A percentile compares a stretch with the other conserved stretches of the same genome.
Conservation (phyloP, 176 grass and related monocot species). For the Puccinellia tenuiflora region DNA sequence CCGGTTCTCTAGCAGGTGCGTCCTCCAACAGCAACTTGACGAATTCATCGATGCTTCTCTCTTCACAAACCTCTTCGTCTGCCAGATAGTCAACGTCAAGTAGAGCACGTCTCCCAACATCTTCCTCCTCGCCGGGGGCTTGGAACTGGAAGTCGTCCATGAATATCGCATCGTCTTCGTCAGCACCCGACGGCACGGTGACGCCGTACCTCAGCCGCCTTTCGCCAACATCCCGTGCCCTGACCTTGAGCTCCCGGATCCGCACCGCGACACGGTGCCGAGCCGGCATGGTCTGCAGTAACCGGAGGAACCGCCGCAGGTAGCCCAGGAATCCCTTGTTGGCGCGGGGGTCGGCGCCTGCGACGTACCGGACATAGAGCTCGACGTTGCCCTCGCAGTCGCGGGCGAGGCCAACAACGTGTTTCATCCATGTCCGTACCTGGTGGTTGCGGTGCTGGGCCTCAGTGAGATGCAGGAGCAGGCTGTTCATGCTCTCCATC, state of each 20-base stretch:
- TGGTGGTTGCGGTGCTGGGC: not conserved
- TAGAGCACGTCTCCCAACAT: not conserved
- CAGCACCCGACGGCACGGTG: not conserved
- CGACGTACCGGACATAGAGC: not conserved
- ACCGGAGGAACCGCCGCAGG: not conserved
- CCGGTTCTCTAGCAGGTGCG: not conserved
- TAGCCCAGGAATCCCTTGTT: not conserved
- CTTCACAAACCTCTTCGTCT: not conserved
- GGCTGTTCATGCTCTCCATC: not conserved
- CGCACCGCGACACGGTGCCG: not conserved
- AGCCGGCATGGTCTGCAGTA: not conserved
- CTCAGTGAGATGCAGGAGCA: not conserved
- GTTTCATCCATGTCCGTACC: not conserved
- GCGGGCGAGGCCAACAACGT: not conserved
- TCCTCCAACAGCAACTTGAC: not conserved
- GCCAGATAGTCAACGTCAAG: not conserved
- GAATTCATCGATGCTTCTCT: not conserved
- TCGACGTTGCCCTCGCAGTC: not conserved
- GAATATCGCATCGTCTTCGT: not conserved
- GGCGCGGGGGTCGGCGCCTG: not conserved
- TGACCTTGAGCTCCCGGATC: not conserved
- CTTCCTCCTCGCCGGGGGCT: not conserved
- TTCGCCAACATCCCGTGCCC: not conserved
- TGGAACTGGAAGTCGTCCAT: not conserved
- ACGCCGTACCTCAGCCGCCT: not conserved